Evolutionary conservation across 1,284 basidiomycete species (phyloP), one percentile per base, ranked within the genome.

Genomic region (Abortiporus biennis): DNA sequence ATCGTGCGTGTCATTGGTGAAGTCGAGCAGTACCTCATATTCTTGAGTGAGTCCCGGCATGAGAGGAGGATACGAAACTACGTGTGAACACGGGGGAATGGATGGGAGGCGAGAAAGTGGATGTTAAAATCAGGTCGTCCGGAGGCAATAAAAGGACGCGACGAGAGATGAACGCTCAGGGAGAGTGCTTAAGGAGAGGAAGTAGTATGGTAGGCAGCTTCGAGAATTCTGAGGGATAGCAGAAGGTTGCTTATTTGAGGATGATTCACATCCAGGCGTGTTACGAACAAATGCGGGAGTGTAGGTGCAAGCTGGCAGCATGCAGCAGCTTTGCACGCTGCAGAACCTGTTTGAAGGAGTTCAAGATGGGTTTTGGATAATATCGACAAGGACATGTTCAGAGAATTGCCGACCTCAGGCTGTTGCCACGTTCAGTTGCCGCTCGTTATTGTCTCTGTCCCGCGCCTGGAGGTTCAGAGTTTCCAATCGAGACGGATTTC

Each of bases 1-100:
- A 53, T 80, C 77, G 50, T 68, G 72, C 11, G 78, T 81, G 52
- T 85, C 81, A 59, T 85, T 85, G 44, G 71, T 74, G 56, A 85
- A 73, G 59, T 80, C 76, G 54, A 85, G 73, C 44, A 76, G 67
- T 55, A 84, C 71, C 56, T 82, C 80, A 61, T 80, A 82, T 47
- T 57, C 65, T 47, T 70, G 65, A 19, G 70, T 69, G 64, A 70
- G 56, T 52, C 61, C 65, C 54, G 72, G 72, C 72, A 75, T 75
- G 47, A 40, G 39, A 41, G 47, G 39, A 36, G 47, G 46, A 45
- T 39, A 43, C 44, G 27, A 40, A 43, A 51, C 42, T 38, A 40
- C 36, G 44, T 36, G 49, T 24, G 47, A 44, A 50, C 43, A 45
- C 41, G 27, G 25, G 46, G 42, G 48, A 37, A 25, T 16, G 13